Base-by-base conservation (phyloP, 148 eudicot genomes). In the Camellia granthamiana region DNA sequence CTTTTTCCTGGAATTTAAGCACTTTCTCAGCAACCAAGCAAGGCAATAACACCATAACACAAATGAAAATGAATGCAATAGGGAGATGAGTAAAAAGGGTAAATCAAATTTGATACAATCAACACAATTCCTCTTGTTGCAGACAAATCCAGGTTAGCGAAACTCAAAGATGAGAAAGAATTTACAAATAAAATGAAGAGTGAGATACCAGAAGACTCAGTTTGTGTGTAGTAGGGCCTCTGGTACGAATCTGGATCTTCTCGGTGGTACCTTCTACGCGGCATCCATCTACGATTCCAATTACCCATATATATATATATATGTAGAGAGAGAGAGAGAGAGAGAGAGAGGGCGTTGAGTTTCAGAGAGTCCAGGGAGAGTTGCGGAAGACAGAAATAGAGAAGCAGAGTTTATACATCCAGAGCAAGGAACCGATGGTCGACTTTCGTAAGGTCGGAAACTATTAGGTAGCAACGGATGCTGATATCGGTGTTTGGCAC, bases 201-300 rank as follows among this genome's bases (percentile, higher is more conserved):
- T n/a, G 7, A 9, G 1, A 18, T 77, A 77, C 79, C 79, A 0
- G 79, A 64, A 15, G 71, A 63, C 64, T 47, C 41, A 19, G 55
- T 8, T n/a, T 61, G 55, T 46, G 46, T 44, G 41, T 18, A 1
- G 68, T 76, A 56, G 4, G 43, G 78, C 58, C 51, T 12, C 44
- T n/a, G 52, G 78, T 43, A 5, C 19, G 78, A 42, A 41, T 43
- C 66, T 15, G 65, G 54, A 2, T 54, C 38, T 42, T 76, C 78
- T 76, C 61, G 55, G 38, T 61, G 43, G 65, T 60, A 76, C 41
- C 14, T 61, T 46, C 21, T 76, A 21, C 78, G 78, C 54, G 49
- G 68, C 44, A 42, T 15, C 41, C 56, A 61, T 61, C 69, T 76
- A n/a, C 78, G 67, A 76, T 76, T 76, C 78, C 78, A 76, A 5